Evolutionary conservation across 768 basidiomycete species (phyloP).

Genomic region (Suillus subluteus): DNA sequence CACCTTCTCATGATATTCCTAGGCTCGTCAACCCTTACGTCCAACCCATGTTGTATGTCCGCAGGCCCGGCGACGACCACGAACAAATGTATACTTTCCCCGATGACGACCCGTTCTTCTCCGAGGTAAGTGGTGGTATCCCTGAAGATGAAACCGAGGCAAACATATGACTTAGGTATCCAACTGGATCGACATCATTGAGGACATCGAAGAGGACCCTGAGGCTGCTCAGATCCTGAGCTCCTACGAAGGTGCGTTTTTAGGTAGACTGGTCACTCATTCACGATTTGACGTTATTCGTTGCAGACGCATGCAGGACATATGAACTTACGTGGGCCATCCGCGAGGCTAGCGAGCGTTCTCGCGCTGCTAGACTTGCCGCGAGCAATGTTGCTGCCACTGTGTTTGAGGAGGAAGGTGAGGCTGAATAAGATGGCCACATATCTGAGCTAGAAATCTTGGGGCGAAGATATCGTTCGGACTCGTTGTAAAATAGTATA

Average conservation of each 20-base stretch:
- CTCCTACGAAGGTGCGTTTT: conserved; percentile 71
- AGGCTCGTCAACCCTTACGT: conserved; percentile 94
- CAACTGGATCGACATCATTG: conserved; percentile 86
- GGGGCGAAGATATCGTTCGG: conserved; percentile 2
- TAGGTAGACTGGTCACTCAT: not conserved
- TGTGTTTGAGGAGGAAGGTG: conserved; percentile 26
- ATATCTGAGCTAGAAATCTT: not conserved
- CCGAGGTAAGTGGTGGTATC: conserved; percentile 53
- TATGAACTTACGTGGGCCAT: conserved; percentile 96
- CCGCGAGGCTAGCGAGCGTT: conserved; percentile 74
- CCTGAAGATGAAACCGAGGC: too few species aligned
- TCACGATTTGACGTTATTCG: conserved; percentile 9
- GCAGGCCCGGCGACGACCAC: conserved; percentile 79
- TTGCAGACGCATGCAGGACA: conserved; percentile 78
- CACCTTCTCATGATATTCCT: conserved; percentile 16
- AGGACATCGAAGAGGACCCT: conserved; percentile 87
- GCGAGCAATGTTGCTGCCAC: conserved; percentile 36
- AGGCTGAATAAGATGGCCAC: conserved; percentile 14
- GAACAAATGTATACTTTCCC: conserved; percentile 73
- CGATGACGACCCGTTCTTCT: conserved; percentile 93
- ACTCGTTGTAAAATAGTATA: conserved; percentile 4
- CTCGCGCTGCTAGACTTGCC: conserved; percentile 51
- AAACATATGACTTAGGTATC: conserved; percentile 48
- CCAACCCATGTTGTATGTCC: conserved; percentile 83
- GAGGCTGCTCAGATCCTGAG: conserved; percentile 81